Base-by-base conservation (phyloP, 371 early-diverging fungal species). In the Lichtheimia hyalospora region DNA sequence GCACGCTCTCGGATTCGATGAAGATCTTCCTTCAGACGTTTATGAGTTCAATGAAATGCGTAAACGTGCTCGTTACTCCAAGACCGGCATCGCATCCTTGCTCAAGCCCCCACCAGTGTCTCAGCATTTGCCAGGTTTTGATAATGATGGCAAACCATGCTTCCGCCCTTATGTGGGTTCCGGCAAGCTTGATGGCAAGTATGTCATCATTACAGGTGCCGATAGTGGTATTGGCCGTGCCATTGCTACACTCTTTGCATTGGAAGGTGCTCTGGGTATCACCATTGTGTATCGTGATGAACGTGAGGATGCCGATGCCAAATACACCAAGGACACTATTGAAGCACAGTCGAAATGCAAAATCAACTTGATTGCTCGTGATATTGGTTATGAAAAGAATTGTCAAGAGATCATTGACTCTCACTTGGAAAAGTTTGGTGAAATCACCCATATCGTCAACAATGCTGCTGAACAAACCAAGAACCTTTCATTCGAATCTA, bases 391-490 rank as follows among this genome's bases (percentile, higher is more conserved):
- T 50, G 74, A 77, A 54, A 54, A 70, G 39, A 73, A 70, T 34
- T 81, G 81, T 54, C 70, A 71, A 27, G 77, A 77, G 23, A 77
- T 81, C 54, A 49, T 81, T 7, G 67, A 81, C 46, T 41, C 71
- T 27, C 78, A 77, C 43, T 49, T 81, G 50, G 59, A 64, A 1
- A 49, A 58, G 10, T 83, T 81, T 77, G 84, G 83, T 27, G 69
- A 71, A 15, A 65, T 87, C 59, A 84, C 86, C 60, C 77, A 84
- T 50, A 63, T 86, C 14, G 83, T 87, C 49, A 87, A 86, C 63
- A 87, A 87, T 57, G 86, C 88, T 49, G 83, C 85, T 20, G 84
- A 83, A 50, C 83, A 85, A 50, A 75, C 75, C 63, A 77, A 75
- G 64, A 75, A 75, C 0, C 49, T 62, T 18, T 67, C 61, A 34